Evolutionary conservation across 371 early-diverging fungal genomes (phyloP).

Genomic region (Mortierella polycephala): DNA sequence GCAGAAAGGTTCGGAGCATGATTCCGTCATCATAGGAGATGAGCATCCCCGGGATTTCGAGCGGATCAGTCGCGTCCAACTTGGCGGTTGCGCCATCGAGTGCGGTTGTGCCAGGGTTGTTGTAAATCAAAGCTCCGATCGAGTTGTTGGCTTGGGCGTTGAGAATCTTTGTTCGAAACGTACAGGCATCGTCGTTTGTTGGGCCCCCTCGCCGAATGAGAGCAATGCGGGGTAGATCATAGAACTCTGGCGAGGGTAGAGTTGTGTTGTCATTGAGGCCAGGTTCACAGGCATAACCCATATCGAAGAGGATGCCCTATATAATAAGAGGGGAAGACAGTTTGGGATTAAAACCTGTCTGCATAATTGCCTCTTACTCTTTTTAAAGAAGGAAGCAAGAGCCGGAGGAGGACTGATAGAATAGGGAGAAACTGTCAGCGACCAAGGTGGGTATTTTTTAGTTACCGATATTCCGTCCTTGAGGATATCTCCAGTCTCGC

Average conservation of each 20-base stretch:
- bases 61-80: neutral
- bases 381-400: conserved; percentile 2
- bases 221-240: conserved; percentile 29
- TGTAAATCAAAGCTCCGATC: conserved; percentile 29
- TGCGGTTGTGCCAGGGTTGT: conserved; percentile 4
- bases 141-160: conserved; percentile 24
- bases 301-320: conserved; percentile 44
- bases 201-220: conserved; percentile 37
- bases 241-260: conserved; percentile 23
- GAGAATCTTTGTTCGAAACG: conserved; percentile 30
- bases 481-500: conserved; percentile 8
- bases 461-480: conserved; percentile 38
- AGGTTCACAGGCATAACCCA: conserved; percentile 42
- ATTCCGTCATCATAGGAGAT: conserved; percentile 25
- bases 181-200: conserved; percentile 4
- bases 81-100: conserved; percentile 20
- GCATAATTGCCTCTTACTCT: neutral
- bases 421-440: neutral
- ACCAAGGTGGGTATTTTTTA: too few relatives aligned
- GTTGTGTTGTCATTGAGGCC: conserved; percentile 12
- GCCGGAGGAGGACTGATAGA: neutral
- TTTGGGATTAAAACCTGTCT: too few relatives aligned
- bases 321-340: neutral
- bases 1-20: conserved; percentile 14
- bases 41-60: conserved; percentile 36